Conservation (phyloP, 352 stramenopile species). For the Pythium aristosporum region DNA sequence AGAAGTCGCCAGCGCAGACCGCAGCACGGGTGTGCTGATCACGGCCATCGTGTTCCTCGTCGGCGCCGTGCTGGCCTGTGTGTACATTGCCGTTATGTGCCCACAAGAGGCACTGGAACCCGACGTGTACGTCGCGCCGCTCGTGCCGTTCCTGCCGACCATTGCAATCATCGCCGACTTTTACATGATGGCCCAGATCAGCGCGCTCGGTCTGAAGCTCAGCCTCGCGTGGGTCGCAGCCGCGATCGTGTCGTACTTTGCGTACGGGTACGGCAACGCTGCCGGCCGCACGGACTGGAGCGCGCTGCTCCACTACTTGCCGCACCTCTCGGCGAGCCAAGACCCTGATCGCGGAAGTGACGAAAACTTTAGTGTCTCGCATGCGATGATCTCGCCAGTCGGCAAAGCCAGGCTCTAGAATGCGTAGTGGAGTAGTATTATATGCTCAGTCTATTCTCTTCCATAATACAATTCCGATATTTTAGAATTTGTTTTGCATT, state of each 20-base stretch:
- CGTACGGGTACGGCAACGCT: constrained; percentile 70
- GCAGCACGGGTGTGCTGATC: constrained; percentile 30
- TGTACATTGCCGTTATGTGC: constrained; percentile 57
- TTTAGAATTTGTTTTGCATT: no score
- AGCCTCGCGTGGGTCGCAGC: constrained; percentile 44
- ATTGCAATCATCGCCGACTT: constrained; percentile 68
- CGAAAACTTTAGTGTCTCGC: constrained; percentile 24
- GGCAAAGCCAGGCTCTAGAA: constrained; percentile 7
- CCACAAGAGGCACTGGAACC: constrained; percentile 44
- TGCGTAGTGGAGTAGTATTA: no score
- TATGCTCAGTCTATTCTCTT: no score
- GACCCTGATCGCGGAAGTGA: constrained; percentile 6
- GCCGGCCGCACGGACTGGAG: constrained; percentile 64
- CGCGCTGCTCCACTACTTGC: constrained; percentile 47
- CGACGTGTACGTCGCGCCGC: constrained; percentile 55
- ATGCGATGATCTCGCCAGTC: constrained; percentile 20
- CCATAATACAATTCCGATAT: no score
- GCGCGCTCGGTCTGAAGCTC: background rate
- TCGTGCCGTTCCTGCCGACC: constrained; percentile 67
- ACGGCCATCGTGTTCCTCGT: constrained; percentile 53
- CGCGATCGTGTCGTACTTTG: constrained; percentile 70
- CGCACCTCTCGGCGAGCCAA: constrained; percentile 21
- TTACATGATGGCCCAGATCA: constrained; percentile 64
- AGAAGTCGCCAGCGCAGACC: constrained; percentile 2
- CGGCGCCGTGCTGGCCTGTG: constrained; percentile 28